These are phyloP conservation scores for Saraca asoca DNA, from an alignment of 331 rosid species.

Conservation along the genomic window DNA sequence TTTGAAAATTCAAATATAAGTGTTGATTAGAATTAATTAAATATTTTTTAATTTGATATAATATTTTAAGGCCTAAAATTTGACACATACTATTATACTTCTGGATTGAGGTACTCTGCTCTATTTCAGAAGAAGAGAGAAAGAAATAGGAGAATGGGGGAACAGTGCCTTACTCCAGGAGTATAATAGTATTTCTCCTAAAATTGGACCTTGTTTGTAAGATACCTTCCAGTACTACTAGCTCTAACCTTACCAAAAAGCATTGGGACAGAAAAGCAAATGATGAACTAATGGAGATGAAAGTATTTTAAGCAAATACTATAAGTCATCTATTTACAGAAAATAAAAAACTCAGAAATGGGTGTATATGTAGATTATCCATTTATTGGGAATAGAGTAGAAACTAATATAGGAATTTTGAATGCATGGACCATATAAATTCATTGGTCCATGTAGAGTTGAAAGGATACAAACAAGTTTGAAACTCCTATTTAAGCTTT, in stretches of 20 bases:
- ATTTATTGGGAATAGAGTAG: slow-evolving; percentile 47
- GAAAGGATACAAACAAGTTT: slow-evolving; percentile 39
- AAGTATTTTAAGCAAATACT: slow-evolving; percentile 27
- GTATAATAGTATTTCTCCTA: no score
- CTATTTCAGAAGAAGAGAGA: no score
- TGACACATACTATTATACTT: no score
- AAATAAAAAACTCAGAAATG: slow-evolving; percentile 30
- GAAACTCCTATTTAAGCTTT: slow-evolving; percentile 59
- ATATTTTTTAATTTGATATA: background rate
- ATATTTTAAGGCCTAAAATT: background rate
- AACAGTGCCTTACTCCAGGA: no score
- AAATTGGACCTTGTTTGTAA: slow-evolving; percentile 6
- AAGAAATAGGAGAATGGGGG: no score
- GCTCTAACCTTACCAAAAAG: slow-evolving; percentile 29
- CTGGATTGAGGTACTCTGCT: no score
- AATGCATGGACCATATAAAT: slow-evolving; percentile 53
- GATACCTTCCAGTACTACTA: background rate
- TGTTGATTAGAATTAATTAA: background rate
- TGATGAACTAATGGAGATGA: slow-evolving; percentile 4
- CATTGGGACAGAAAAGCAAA: slow-evolving; percentile 22
- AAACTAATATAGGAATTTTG: slow-evolving; percentile 53
- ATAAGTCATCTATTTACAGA: slow-evolving; percentile 48
- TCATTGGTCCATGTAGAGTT: slow-evolving; percentile 40
- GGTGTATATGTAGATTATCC: slow-evolving; percentile 35
- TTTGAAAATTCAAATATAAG: background rate